A percentile compares a stretch with the other conserved stretches of the same genome.
Conservation (phyloP, 2,329 filamentous ascomycete species). For the Diaporthe batatas region DNA sequence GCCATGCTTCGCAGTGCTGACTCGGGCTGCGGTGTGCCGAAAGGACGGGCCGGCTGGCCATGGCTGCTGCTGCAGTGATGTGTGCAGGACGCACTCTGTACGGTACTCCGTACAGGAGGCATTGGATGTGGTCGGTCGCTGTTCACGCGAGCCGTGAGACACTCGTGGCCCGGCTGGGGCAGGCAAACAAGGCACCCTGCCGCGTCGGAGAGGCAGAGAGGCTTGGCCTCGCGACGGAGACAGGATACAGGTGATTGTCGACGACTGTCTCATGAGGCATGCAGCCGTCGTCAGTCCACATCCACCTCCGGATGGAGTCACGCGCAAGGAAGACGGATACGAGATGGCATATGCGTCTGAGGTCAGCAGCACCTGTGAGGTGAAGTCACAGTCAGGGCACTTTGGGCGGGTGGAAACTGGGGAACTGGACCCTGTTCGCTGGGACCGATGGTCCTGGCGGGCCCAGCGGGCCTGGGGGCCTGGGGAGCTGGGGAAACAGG, state of each 20-base stretch:
- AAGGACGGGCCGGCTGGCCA: constrained; percentile 22
- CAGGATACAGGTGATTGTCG: constrained; percentile 16
- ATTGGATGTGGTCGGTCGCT: constrained; percentile 11
- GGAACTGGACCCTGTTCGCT: not conserved
- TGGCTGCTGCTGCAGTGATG: not conserved
- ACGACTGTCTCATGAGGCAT: constrained; percentile 11
- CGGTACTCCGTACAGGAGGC: constrained; percentile 16
- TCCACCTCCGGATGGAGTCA: constrained; percentile 15
- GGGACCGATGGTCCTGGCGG: not conserved
- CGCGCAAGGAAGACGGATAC: constrained; percentile 13
- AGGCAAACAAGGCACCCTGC: constrained; percentile 1
- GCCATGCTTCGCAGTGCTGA: constrained; percentile 13
- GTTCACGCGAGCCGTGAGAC: constrained; percentile 11
- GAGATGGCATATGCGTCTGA: constrained; percentile 21
- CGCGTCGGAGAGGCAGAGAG: not conserved
- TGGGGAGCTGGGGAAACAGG: constrained; percentile 20
- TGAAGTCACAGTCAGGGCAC: constrained; percentile 21
- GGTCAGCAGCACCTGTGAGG: constrained; percentile 22
- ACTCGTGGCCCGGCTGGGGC: not conserved
- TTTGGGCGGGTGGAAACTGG: not conserved
- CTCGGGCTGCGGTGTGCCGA: constrained; percentile 31
- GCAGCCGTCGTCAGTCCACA: constrained; percentile 26
- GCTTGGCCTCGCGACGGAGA: constrained; percentile 1
- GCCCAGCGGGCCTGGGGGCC: constrained; percentile 9
- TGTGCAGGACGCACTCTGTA: constrained; percentile 9